Percentiles rank a stretch among this genome's conserved stretches.
Evolutionary conservation across 805 yeast species (phyloP).

Genomic region (Metschnikowia hibisci): DNA sequence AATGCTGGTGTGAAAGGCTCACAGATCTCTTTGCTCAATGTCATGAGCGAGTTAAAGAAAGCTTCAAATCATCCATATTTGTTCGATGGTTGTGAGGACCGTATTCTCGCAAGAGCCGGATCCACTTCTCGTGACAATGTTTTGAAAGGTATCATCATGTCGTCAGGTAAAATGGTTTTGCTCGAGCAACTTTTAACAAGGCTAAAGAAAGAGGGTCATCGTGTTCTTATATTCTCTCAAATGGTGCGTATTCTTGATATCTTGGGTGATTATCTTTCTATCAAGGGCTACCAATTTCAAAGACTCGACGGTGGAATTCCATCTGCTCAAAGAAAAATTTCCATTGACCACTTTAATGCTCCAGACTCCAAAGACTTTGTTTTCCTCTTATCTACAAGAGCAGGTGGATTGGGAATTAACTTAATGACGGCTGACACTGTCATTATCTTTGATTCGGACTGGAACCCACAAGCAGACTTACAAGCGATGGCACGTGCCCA

Average conservation of each 20-base stretch:
- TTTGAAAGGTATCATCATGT: conserved; percentile 90
- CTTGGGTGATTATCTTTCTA: conserved; percentile 84
- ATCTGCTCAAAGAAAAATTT: conserved; percentile 85
- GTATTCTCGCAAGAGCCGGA: conserved; percentile 65
- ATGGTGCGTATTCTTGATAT: conserved; percentile 97
- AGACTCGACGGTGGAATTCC: conserved; percentile 96
- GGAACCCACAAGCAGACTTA: conserved; percentile 99
- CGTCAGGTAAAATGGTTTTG: conserved; percentile 96
- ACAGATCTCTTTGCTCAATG: conserved; percentile 82
- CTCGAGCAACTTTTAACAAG: conserved; percentile 84
- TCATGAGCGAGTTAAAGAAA: conserved; percentile 93
- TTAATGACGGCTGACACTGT: conserved; percentile 99
- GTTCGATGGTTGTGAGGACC: conserved; percentile 88
- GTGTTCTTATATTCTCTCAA: conserved; percentile 92
- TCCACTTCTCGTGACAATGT: conserved; percentile 68
- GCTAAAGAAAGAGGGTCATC: conserved; percentile 87
- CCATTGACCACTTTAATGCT: conserved; percentile 95
- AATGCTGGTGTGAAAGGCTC: conserved; percentile 71
- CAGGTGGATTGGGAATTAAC: conserved; percentile 98
- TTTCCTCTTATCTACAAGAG: conserved; percentile 88
- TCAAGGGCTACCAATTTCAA: conserved; percentile 86
- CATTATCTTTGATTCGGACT: conserved; percentile 94
- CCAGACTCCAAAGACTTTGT: conserved; percentile 90
- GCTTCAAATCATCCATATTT: conserved; percentile 97
- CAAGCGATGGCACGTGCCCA: conserved; percentile 99